Evolutionary conservation across 108 stramenopile species (phyloP).

Genomic region (Skeletonema marinoi): DNA sequence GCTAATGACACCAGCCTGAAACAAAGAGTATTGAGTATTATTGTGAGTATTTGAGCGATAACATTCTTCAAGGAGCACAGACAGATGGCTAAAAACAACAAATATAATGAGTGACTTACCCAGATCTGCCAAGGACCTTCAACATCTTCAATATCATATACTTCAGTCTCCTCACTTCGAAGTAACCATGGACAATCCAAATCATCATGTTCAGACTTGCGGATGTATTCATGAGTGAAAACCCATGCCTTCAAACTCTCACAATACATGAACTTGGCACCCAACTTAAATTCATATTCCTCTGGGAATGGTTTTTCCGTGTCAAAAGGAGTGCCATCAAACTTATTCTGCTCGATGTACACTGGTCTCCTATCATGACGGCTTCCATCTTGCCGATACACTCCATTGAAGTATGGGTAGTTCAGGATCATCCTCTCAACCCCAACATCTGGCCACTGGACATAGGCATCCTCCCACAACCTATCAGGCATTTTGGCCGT

Average conservation of each 20-base stretch:
- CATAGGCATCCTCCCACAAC: not conserved
- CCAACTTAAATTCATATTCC: not conserved
- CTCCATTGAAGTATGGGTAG: slow-evolving; percentile 1
- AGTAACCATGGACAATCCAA: slow-evolving; percentile 5
- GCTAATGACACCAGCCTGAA: not conserved
- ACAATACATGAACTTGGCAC: not conserved
- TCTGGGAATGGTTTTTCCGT: not conserved
- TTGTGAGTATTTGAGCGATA: not conserved
- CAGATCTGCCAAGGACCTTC: not conserved
- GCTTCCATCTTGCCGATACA: not conserved
- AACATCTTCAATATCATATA: not conserved
- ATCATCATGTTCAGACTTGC: slow-evolving; percentile 2
- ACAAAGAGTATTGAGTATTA: not conserved
- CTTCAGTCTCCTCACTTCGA: not conserved
- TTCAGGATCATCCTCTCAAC: not conserved
- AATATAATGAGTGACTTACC: not conserved
- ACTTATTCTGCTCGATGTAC: slow-evolving; percentile 1
- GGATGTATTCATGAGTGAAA: not conserved
- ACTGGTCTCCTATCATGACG: not conserved
- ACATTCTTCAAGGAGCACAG: not conserved
- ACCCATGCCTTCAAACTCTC: slow-evolving; percentile 1
- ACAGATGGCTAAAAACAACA: not conserved
- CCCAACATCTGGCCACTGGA: not conserved
- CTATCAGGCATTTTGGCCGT: not conserved
- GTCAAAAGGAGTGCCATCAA: not conserved